A percentile compares a stretch with the other conserved stretches of the same genome.
phyloP scores from a whole-genome alignment of 1,139 yeast species.

The Pichia sp. region DNA sequence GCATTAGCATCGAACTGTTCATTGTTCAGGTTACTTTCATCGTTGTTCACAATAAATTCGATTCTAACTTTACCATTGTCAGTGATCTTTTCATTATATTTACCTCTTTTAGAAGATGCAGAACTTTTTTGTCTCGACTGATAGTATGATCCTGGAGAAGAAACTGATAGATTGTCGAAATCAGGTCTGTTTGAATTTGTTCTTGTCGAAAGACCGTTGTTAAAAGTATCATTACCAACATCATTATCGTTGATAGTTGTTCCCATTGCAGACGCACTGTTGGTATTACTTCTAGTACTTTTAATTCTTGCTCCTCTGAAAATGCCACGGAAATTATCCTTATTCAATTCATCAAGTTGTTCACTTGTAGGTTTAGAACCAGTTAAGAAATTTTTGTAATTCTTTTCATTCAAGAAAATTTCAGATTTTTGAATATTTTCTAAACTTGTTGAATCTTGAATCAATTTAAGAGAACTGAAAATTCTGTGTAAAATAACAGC shows the following conservation, averaged over 20 bases:
- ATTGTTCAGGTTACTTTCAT: constrained; percentile 17
- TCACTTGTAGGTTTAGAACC: constrained; percentile 29
- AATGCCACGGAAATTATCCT: constrained; percentile 25
- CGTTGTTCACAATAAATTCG: constrained; percentile 45
- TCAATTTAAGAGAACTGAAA: constrained; percentile 68
- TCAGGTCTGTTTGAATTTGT: constrained; percentile 8
- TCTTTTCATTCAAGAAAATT: constrained; percentile 33
- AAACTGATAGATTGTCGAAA: neutral
- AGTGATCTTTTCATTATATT: constrained; percentile 39
- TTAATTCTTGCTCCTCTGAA: constrained; percentile 21
- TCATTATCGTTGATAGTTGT: neutral
- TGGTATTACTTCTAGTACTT: neutral
- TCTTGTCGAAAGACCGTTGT: neutral
- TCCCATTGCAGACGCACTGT: neutral
- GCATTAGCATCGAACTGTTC: constrained; percentile 7
- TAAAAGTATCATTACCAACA: neutral
- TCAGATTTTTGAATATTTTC: constrained; percentile 39
- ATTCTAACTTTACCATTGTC: constrained; percentile 45
- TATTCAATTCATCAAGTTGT: constrained; percentile 26
- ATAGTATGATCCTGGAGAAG: constrained; percentile 9
- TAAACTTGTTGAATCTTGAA: constrained; percentile 71
- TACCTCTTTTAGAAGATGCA: constrained; percentile 26
- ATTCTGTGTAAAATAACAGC: constrained; percentile 78
- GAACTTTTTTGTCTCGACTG: constrained; percentile 2
- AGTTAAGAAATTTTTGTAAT: constrained; percentile 32